Percentiles rank a stretch among this genome's conserved stretches.
Evolutionary conservation across 1,139 yeast genomes (phyloP).

Genomic region (Arxiozyma telluris): DNA sequence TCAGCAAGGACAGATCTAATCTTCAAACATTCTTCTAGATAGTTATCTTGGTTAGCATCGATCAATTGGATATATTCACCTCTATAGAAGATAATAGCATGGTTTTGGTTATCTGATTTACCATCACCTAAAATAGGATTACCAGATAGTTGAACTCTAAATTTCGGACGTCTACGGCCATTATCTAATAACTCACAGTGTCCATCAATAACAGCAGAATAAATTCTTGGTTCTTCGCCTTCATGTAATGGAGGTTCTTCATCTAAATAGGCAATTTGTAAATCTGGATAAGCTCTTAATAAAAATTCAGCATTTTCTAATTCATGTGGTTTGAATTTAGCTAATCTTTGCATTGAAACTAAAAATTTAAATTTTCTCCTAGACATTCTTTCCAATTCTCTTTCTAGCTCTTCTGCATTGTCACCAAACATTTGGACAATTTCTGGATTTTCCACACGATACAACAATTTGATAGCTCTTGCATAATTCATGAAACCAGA

Average conservation of each 20-base stretch:
- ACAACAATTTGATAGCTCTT: constrained; percentile 90
- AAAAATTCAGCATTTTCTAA: constrained; percentile 96
- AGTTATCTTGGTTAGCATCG: constrained; percentile 98
- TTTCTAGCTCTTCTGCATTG: constrained; percentile 88
- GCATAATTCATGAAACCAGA: constrained; percentile 99
- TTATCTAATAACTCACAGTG: constrained; percentile 96
- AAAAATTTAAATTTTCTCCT: constrained; percentile 96
- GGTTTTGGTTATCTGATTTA: constrained; percentile 98
- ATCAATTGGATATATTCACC: constrained; percentile 97
- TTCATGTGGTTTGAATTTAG: constrained; percentile 95
- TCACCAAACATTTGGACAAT: constrained; percentile 98
- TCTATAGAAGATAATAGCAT: constrained; percentile 91
- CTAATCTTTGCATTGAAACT: constrained; percentile 96
- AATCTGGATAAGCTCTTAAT: constrained; percentile 96
- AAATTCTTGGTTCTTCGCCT: constrained; percentile 97
- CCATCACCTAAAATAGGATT: constrained; percentile 99
- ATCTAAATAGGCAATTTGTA: constrained; percentile 96
- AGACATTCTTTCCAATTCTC: constrained; percentile 97
- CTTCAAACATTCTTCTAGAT: constrained; percentile 95
- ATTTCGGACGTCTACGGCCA: constrained; percentile 98
- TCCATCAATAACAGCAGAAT: constrained; percentile 94
- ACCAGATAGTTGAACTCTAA: constrained; percentile 95
- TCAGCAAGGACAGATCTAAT: constrained; percentile 96
- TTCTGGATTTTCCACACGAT: constrained; percentile 98
- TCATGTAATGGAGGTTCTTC: constrained; percentile 85